These are phyloP conservation scores for Ballota nigra DNA, from an alignment of 257 asterid genomes.

Conservation along the genomic window DNA sequence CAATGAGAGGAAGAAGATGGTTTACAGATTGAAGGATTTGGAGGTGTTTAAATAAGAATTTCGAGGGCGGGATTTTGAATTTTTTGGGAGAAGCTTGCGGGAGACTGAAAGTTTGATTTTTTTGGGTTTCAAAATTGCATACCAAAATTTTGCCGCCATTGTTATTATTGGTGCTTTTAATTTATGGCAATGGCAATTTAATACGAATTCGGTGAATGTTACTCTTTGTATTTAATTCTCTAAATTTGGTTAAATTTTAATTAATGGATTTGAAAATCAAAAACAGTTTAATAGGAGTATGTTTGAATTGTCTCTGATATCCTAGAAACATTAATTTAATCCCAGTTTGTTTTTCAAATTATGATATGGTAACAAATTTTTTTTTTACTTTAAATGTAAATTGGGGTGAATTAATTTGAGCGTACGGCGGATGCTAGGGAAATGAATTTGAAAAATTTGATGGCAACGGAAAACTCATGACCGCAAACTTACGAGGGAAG, in stretches of 20 bases:
- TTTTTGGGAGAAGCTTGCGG: slow-evolving; percentile 58
- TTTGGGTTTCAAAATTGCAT: neutral
- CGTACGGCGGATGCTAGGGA: neutral
- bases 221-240: neutral
- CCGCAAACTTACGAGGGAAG: neutral
- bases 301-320: neutral
- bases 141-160: neutral
- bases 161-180: neutral
- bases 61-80: slow-evolving; percentile 33
- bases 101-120: slow-evolving; percentile 31
- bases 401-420: neutral
- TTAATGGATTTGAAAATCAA: neutral
- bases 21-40: neutral
- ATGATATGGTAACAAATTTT: too few species aligned
- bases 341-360: neutral
- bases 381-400: neutral
- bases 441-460: neutral
- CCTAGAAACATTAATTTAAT: too few species aligned
- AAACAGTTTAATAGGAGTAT: neutral
- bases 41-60: slow-evolving; percentile 18
- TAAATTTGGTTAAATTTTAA: neutral
- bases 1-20: neutral
- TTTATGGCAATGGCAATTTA: neutral
- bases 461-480: neutral
- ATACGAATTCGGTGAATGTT: neutral